Conservation (phyloP, 2,329 filamentous ascomycete genomes). For the Diaporthe humulicola region DNA sequence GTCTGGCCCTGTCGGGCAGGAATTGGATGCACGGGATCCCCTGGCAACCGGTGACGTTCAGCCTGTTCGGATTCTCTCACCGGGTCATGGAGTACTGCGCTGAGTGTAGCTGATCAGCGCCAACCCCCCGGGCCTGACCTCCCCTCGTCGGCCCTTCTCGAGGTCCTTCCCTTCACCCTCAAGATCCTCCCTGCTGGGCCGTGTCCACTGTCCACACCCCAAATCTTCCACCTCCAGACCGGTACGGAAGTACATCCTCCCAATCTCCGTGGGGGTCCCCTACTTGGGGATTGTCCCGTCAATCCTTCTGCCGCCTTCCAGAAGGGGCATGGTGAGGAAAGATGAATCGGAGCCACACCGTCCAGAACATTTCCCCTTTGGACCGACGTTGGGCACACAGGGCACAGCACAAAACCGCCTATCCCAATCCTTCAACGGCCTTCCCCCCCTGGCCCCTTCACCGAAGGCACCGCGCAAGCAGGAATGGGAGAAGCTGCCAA, state of each 20-base stretch:
- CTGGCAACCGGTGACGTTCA: conserved; percentile 6
- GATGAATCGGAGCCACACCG: conserved; percentile 6
- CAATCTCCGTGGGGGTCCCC: conserved; percentile 24
- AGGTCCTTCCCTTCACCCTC: neutral
- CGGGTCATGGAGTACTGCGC: neutral
- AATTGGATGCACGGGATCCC: conserved; percentile 24
- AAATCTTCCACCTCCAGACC: conserved; percentile 12
- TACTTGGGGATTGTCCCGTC: conserved; percentile 4
- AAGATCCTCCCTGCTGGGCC: neutral
- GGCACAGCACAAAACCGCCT: neutral
- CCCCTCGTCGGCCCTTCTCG: neutral
- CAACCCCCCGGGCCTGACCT: neutral
- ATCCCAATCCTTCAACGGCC: conserved; percentile 1
- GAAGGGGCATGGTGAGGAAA: neutral
- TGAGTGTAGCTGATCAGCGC: neutral
- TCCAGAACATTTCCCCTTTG: conserved; percentile 28
- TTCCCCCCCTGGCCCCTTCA: neutral
- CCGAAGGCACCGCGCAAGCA: neutral
- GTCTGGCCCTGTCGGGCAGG: conserved; percentile 7
- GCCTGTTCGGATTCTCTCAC: neutral
- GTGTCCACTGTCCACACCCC: neutral
- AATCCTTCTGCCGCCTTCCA: conserved; percentile 25
- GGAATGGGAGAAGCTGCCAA: neutral
- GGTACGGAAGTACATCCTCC: conserved; percentile 15
- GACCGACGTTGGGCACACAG: neutral